Conservation (phyloP, 1,284 basidiomycete genomes). For the Microbotryum lychnidis-dioicae region DNA sequence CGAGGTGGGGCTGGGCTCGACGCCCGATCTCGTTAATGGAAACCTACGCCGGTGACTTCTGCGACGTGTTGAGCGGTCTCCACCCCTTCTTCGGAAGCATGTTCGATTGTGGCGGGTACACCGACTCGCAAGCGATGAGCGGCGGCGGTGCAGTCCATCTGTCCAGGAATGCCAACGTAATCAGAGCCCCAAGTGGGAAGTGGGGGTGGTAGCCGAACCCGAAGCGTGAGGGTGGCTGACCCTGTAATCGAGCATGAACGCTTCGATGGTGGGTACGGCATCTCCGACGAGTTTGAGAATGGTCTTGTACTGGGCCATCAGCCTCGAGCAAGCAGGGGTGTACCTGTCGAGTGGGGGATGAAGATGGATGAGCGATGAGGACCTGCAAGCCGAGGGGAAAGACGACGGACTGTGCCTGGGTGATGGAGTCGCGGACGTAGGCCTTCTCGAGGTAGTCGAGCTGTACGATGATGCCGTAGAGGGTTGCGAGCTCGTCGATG, state of each 20-base stretch:
- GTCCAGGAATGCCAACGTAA: background rate
- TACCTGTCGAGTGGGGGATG: slow-evolving; percentile 56
- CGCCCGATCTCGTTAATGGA: too few species aligned
- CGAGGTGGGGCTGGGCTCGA: too few species aligned
- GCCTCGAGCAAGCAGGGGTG: slow-evolving; percentile 83
- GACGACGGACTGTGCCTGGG: slow-evolving; percentile 66
- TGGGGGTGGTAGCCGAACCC: background rate
- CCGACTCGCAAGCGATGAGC: slow-evolving; percentile 82
- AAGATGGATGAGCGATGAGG: too few species aligned
- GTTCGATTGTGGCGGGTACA: slow-evolving; percentile 93
- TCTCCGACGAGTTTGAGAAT: slow-evolving; percentile 86
- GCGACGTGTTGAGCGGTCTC: slow-evolving; percentile 97
- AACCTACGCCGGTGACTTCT: slow-evolving; percentile 60
- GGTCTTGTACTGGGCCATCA: slow-evolving; percentile 93
- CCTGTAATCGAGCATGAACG: slow-evolving; percentile 83
- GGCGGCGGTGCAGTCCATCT: slow-evolving; percentile 95
- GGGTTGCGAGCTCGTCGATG: slow-evolving; percentile 77
- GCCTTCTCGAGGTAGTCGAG: slow-evolving; percentile 92
- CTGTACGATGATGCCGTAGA: slow-evolving; percentile 83
- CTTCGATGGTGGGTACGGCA: slow-evolving; percentile 70
- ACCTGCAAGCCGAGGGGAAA: background rate
- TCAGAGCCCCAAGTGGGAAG: background rate
- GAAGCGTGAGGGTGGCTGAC: slow-evolving; percentile 45
- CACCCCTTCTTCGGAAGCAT: slow-evolving; percentile 61
- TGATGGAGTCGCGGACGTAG: slow-evolving; percentile 86